phyloP scores from a whole-genome alignment of 2,329 filamentous ascomycete species.

The Alternaria arborescens region DNA sequence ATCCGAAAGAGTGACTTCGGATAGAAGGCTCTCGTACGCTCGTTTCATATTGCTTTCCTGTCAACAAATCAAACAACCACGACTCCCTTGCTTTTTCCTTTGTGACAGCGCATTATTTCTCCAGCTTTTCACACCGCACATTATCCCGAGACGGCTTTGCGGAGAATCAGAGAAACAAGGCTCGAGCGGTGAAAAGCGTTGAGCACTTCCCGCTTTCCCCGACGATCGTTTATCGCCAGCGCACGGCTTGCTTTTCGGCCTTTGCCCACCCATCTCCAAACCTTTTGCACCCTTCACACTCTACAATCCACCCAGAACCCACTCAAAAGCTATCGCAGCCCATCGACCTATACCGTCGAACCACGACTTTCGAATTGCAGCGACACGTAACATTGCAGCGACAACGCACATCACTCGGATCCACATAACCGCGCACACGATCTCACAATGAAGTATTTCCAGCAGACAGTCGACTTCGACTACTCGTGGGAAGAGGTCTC shows the following conservation, averaged over 20 bases:
- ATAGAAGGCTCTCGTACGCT: conserved; percentile 8
- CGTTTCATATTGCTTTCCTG: conserved; percentile 5
- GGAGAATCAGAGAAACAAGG: conserved; percentile 6
- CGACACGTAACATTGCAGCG: conserved; percentile 12
- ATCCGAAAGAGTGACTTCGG: conserved; percentile 5
- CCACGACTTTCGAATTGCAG: background rate
- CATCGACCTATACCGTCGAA: conserved; percentile 4
- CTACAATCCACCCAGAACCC: conserved; percentile 16
- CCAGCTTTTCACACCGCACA: conserved; percentile 11
- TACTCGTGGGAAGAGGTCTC: conserved; percentile 99
- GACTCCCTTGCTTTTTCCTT: conserved; percentile 2
- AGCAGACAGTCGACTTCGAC: conserved; percentile 86
- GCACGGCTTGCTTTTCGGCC: conserved; percentile 27
- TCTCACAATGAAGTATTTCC: conserved; percentile 88
- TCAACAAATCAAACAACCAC: conserved; percentile 4
- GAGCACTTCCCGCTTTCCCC: conserved; percentile 23
- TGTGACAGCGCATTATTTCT: conserved; percentile 9
- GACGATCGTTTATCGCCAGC: conserved; percentile 22
- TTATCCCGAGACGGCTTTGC: conserved; percentile 1
- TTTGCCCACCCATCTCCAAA: conserved; percentile 28
- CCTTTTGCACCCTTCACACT: conserved; percentile 21
- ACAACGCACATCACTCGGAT: background rate
- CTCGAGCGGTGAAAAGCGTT: conserved; percentile 26
- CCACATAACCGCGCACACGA: background rate
- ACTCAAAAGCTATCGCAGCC: conserved; percentile 16